phyloP scores from a whole-genome alignment of 352 stramenopile species.

The Phytophthora cryptogea region DNA sequence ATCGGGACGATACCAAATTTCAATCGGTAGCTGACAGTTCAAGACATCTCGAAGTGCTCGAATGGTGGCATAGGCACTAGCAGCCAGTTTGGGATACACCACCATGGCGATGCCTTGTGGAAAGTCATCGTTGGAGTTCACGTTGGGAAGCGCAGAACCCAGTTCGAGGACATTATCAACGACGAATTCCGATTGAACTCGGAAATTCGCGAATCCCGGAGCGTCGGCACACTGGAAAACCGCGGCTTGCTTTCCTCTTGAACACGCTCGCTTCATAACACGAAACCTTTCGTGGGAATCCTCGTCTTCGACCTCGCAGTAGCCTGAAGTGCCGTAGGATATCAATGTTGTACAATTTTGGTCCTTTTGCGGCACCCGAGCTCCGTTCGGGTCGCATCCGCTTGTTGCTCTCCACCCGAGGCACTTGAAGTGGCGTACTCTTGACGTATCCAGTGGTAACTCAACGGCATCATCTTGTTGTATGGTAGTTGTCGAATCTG shows the following conservation, averaged over 20 bases:
- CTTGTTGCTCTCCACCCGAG: slow-evolving; percentile 63
- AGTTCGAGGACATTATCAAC: not conserved
- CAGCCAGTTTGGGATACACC: slow-evolving; percentile 66
- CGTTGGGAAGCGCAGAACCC: slow-evolving; percentile 6
- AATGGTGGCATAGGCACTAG: slow-evolving; percentile 67
- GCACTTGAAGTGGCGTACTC: slow-evolving; percentile 35
- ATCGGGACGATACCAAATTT: slow-evolving; percentile 62
- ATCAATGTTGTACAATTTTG: slow-evolving; percentile 44
- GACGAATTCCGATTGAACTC: slow-evolving; percentile 8
- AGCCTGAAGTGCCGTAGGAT: slow-evolving; percentile 40
- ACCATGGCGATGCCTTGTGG: slow-evolving; percentile 54
- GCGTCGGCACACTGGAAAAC: slow-evolving; percentile 52
- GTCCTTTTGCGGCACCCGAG: slow-evolving; percentile 44
- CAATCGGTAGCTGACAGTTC: slow-evolving; percentile 54
- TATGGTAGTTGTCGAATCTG: not conserved
- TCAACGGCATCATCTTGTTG: not conserved
- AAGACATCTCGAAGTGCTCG: slow-evolving; percentile 35
- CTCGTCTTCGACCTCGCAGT: slow-evolving; percentile 62
- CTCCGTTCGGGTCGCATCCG: slow-evolving; percentile 45
- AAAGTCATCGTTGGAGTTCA: not conserved
- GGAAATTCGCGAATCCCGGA: slow-evolving; percentile 61
- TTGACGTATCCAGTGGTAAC: not conserved
- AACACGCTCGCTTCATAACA: slow-evolving; percentile 64
- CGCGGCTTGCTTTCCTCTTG: slow-evolving; percentile 39
- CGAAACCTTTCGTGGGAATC: slow-evolving; percentile 55